These are phyloP conservation scores for Cryphonectria japonica DNA, from an alignment of 2,329 filamentous ascomycete species.

Conservation along the genomic window DNA sequence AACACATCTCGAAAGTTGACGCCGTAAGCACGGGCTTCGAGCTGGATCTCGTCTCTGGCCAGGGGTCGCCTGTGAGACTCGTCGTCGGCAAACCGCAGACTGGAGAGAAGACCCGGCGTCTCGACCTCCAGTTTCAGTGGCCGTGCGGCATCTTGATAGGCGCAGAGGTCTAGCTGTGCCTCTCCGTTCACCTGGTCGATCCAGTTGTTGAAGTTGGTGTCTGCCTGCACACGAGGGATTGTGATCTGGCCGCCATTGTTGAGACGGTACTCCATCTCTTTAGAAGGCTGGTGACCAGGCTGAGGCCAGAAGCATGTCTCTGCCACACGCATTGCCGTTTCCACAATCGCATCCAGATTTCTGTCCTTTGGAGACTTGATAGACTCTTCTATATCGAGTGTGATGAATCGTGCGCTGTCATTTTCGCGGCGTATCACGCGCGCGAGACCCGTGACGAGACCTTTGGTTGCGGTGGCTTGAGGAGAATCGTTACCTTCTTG, in stretches of 20 bases:
- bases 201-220: slow-evolving; percentile 27
- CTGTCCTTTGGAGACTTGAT: background rate
- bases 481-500: slow-evolving; percentile 13
- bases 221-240: slow-evolving; percentile 25
- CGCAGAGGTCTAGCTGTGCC: background rate
- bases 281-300: background rate
- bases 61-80: slow-evolving; percentile 24
- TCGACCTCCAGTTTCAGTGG: slow-evolving; percentile 26
- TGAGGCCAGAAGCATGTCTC: slow-evolving; percentile 2
- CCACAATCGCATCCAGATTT: background rate
- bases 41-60: slow-evolving; percentile 31
- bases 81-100: slow-evolving; percentile 29
- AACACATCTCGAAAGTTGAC: slow-evolving; percentile 44
- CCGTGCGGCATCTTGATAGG: slow-evolving; percentile 20
- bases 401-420: slow-evolving; percentile 31
- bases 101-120: slow-evolving; percentile 22
- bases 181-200: slow-evolving; percentile 10
- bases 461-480: slow-evolving; percentile 15
- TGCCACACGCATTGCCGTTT: background rate
- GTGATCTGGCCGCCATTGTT: slow-evolving; percentile 12
- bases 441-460: slow-evolving; percentile 28
- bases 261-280: slow-evolving; percentile 9
- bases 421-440: slow-evolving; percentile 31
- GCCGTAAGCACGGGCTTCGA: slow-evolving; percentile 33
- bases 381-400: slow-evolving; percentile 33